Base-by-base conservation (phyloP, 2,329 filamentous ascomycete genomes). In the Sclerotinia minor region DNA sequence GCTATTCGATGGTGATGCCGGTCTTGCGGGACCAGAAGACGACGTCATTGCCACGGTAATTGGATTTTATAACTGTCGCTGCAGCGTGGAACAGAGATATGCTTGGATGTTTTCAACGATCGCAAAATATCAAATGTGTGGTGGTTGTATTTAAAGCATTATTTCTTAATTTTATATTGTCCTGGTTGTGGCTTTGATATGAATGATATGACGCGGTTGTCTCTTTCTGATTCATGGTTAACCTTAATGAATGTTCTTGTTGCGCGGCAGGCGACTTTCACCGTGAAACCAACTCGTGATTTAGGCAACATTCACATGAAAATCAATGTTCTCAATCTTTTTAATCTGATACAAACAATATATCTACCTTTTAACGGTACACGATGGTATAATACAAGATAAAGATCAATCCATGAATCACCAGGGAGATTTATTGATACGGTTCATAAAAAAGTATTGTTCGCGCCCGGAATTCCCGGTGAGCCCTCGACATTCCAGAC, bases 1-100 rank as follows among this genome's bases (percentile, higher is more conserved):
- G 75, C 92, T 96, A 64, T 89, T 92, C 3, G 91, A 86, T 2
- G 94, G 93, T 47, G 94, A 97, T 19, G 87, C 74, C 63, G 83
- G 75, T 68, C 75, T 72, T 50, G 74, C 72, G 67, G 73, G 71
- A 64, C 61, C 69, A 5, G 72, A 69, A 65, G 72, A 71, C 71
- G 76, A 76, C 71, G 75, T 75, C 75, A 76, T 77, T 70, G 67
- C 71, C 64, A 50, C 49, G 26, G 58, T 59, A 29, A 44, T 32
- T 45, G 29, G n/a, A 50, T 44, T 29, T 19, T 54, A 47, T 11
- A 21, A 60, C n/a, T 44, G 9, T 60, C 24, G 26, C 41, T 45
- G 13, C 38, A 41, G 21, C 24, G 32, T 50, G 21, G 45, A 21
- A 11, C 17, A 32, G 6, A 61, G 44, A 52, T 66, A 29, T 24